Percentiles rank a stretch among this genome's conserved stretches.
Conservation (phyloP, 495 filamentous ascomycete species). For the Neurospora sp. region DNA sequence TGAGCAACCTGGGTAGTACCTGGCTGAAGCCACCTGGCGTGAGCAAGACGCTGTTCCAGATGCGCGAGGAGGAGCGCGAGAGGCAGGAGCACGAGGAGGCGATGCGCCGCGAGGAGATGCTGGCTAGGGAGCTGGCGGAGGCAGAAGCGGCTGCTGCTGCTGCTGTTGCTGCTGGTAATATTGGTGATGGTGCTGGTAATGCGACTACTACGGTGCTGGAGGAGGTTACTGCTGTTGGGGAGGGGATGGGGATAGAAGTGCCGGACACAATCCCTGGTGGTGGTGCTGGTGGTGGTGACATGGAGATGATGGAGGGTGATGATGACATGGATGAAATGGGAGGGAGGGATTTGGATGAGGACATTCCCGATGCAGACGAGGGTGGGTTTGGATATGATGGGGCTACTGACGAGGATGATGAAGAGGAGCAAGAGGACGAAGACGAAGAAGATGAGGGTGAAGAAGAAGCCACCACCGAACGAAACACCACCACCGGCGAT, state of each 20-base stretch:
- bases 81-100: conserved; percentile 68
- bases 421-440: conserved; percentile 23
- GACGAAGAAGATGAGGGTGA: conserved; percentile 22
- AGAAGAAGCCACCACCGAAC: conserved; percentile 10
- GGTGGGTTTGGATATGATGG: conserved; percentile 37
- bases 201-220: conserved; percentile 13
- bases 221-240: background rate
- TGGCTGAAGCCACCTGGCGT: conserved; percentile 77
- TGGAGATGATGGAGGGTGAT: conserved; percentile 13
- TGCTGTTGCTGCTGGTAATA: conserved; percentile 17
- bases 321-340: conserved; percentile 21
- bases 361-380: conserved; percentile 53
- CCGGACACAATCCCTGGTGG: conserved; percentile 16
- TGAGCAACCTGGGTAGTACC: conserved; percentile 61
- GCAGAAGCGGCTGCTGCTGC: conserved; percentile 38
- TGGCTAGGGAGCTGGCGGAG: conserved; percentile 53
- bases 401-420: conserved; percentile 25
- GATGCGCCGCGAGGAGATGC: conserved; percentile 58
- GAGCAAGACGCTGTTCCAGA: conserved; percentile 62
- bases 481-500: background rate
- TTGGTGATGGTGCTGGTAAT: background rate
- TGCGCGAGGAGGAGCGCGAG: conserved; percentile 71
- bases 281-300: conserved; percentile 7
- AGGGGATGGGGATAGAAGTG: conserved; percentile 31
- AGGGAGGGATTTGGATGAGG: conserved; percentile 51